Conservation (phyloP, 2,329 filamentous ascomycete genomes). For the Hymenoscyphus linearis region DNA sequence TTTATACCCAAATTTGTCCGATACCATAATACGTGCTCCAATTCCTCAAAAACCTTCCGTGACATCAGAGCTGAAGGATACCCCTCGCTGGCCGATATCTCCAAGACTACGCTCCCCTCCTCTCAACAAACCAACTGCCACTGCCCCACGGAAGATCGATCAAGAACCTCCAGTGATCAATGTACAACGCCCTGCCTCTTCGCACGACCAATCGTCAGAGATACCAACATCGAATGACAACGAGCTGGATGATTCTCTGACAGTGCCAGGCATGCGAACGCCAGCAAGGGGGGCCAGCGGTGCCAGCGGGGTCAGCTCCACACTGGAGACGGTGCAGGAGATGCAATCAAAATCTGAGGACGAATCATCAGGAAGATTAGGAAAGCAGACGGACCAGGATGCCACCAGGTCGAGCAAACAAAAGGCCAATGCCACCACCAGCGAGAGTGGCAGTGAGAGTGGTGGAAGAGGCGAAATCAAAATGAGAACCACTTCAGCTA, state of each 20-base stretch:
- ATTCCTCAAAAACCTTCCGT: slow-evolving; percentile 57
- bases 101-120: slow-evolving; percentile 74
- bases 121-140: slow-evolving; percentile 42
- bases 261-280: slow-evolving; percentile 46
- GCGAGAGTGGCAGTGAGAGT: slow-evolving; percentile 63
- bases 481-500: slow-evolving; percentile 31
- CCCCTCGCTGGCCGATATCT: slow-evolving; percentile 70
- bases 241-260: slow-evolving; percentile 28
- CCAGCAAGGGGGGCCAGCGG: slow-evolving; percentile 55
- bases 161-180: slow-evolving; percentile 47
- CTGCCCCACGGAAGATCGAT: slow-evolving; percentile 43
- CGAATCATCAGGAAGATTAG: slow-evolving; percentile 43
- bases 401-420: slow-evolving; percentile 29
- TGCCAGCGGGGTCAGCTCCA: slow-evolving; percentile 53
- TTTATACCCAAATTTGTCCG: slow-evolving; percentile 55
- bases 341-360: slow-evolving; percentile 53
- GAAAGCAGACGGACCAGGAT: slow-evolving; percentile 33
- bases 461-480: slow-evolving; percentile 47
- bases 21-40: slow-evolving; percentile 56
- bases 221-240: slow-evolving; percentile 18
- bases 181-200: slow-evolving; percentile 42
- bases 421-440: slow-evolving; percentile 38
- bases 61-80: slow-evolving; percentile 47
- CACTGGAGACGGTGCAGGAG: slow-evolving; percentile 88
- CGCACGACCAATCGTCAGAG: slow-evolving; percentile 36